A percentile compares a stretch with the other conserved stretches of the same genome.
These are phyloP conservation scores for Teunomyces cretensis DNA, from an alignment of 805 yeast species.

Conservation along the genomic window DNA sequence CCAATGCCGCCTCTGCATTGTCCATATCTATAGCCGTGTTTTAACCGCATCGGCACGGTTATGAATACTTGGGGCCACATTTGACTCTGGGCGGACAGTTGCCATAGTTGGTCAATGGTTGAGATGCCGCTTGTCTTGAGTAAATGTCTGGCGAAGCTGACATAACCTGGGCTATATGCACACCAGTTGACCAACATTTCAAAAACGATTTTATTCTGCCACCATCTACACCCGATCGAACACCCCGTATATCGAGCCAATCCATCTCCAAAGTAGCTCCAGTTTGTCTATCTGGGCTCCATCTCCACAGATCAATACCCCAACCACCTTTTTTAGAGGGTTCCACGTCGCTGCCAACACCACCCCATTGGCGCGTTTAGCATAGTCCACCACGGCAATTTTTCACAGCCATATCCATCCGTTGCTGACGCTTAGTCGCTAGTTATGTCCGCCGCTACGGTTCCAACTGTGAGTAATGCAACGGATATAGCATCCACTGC, in stretches of 20 bases:
- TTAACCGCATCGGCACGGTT: too few species aligned
- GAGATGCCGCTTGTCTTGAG: too few species aligned
- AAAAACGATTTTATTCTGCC: neutral
- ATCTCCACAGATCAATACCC: neutral
- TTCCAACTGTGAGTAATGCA: slow-evolving; percentile 1
- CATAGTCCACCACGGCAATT: neutral
- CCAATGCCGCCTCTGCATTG: too few species aligned
- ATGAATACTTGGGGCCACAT: too few species aligned
- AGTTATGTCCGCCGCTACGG: neutral
- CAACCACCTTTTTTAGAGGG: neutral
- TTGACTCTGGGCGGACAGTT: too few species aligned
- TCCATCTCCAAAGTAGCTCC: slow-evolving; percentile 1
- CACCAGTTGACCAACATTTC: neutral
- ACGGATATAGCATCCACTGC: slow-evolving; percentile 2
- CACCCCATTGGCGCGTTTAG: neutral
- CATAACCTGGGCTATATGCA: neutral
- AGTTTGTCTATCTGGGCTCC: neutral
- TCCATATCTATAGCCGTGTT: too few species aligned
- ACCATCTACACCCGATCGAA: neutral
- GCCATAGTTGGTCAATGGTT: too few species aligned
- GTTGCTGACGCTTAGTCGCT: neutral
- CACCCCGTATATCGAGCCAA: neutral
- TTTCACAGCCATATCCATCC: neutral
- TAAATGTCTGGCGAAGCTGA: too few species aligned
- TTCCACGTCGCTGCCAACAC: neutral